Conservation (phyloP, 2,329 filamentous ascomycete genomes). For the Alternaria arbusti region DNA sequence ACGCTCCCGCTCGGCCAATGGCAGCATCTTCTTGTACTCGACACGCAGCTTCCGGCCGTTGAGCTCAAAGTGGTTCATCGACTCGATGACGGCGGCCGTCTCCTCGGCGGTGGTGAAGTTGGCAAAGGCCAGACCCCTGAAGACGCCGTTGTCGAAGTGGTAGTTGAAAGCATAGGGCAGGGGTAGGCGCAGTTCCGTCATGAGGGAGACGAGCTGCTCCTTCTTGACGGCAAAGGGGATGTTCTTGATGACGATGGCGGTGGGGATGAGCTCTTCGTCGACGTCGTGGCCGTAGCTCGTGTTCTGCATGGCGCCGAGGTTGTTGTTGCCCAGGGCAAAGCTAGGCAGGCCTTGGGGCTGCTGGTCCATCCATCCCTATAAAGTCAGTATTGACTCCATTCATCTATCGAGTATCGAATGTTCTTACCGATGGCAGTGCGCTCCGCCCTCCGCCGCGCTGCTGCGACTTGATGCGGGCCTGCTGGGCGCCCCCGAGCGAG, state of each 20-base stretch:
- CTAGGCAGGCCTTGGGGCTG: slow-evolving; percentile 51
- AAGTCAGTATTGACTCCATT: slow-evolving; percentile 5
- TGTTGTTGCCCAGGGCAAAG: slow-evolving; percentile 48
- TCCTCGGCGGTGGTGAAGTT: slow-evolving; percentile 97
- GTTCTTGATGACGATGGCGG: slow-evolving; percentile 99
- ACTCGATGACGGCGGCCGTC: slow-evolving; percentile 88
- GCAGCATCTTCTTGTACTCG: slow-evolving; percentile 99
- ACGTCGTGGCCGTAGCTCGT: slow-evolving; percentile 60
- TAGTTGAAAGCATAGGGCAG: slow-evolving; percentile 99
- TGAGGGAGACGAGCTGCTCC: slow-evolving; percentile 88
- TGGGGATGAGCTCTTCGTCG: slow-evolving; percentile 91
- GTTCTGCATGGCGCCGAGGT: slow-evolving; percentile 43
- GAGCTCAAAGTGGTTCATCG: slow-evolving; percentile 94
- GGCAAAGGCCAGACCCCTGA: slow-evolving; percentile 93
- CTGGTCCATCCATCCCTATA: slow-evolving; percentile 67
- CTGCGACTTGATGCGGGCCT: slow-evolving; percentile 62
- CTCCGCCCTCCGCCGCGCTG: slow-evolving; percentile 57
- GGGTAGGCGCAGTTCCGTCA: slow-evolving; percentile 92
- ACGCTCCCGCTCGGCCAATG: slow-evolving; percentile 88
- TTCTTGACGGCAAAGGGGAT: slow-evolving; percentile 99
- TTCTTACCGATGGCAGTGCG: slow-evolving; percentile 77
- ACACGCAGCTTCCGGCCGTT: slow-evolving; percentile 93
- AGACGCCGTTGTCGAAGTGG: slow-evolving; percentile 97
- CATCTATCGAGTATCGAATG: background rate
- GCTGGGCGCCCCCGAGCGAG: slow-evolving; percentile 59